Percentiles rank a stretch among this genome's conserved stretches.
These are phyloP conservation scores for Nigrograna mackinnonii DNA, from an alignment of 2,329 filamentous ascomycete species.

Conservation along the genomic window DNA sequence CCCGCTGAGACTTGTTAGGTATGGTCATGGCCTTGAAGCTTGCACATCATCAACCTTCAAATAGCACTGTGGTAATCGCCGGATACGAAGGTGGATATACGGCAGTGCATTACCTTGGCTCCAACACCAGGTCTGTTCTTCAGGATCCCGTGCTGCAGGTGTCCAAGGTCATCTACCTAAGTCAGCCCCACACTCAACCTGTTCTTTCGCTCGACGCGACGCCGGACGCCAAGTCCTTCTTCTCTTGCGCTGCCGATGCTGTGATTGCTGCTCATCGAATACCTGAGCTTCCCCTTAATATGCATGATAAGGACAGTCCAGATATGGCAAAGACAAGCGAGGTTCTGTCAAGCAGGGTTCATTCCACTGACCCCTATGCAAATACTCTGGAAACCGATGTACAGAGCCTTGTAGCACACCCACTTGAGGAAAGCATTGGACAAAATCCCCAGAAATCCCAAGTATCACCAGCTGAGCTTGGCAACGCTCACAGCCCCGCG, in stretches of 20 bases:
- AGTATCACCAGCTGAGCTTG: background rate
- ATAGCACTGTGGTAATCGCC: slow-evolving; percentile 65
- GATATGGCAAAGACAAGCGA: background rate
- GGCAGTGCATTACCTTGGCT: slow-evolving; percentile 63
- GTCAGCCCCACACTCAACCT: slow-evolving; percentile 75
- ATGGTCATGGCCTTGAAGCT: slow-evolving; percentile 85
- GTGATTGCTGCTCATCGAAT: slow-evolving; percentile 77
- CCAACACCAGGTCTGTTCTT: slow-evolving; percentile 17
- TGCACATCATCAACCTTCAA: slow-evolving; percentile 18
- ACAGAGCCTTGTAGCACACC: background rate
- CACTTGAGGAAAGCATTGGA: background rate
- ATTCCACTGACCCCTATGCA: background rate
- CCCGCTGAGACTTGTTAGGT: slow-evolving; percentile 55
- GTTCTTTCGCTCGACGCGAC: slow-evolving; percentile 65
- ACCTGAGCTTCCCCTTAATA: slow-evolving; percentile 34
- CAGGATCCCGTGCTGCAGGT: slow-evolving; percentile 43
- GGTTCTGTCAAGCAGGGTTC: too few relatives aligned
- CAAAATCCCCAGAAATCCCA: background rate
- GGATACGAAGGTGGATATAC: slow-evolving; percentile 87
- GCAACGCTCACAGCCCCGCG: background rate
- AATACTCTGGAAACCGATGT: background rate
- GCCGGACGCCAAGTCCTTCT: slow-evolving; percentile 58
- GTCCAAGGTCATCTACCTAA: slow-evolving; percentile 61
- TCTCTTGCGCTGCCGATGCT: slow-evolving; percentile 83
- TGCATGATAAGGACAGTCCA: background rate